Percentiles rank a stretch among this genome's conserved stretches.
These are phyloP conservation scores for Schizophyllum amplum DNA, from an alignment of 1,284 basidiomycete species.

Conservation along the genomic window DNA sequence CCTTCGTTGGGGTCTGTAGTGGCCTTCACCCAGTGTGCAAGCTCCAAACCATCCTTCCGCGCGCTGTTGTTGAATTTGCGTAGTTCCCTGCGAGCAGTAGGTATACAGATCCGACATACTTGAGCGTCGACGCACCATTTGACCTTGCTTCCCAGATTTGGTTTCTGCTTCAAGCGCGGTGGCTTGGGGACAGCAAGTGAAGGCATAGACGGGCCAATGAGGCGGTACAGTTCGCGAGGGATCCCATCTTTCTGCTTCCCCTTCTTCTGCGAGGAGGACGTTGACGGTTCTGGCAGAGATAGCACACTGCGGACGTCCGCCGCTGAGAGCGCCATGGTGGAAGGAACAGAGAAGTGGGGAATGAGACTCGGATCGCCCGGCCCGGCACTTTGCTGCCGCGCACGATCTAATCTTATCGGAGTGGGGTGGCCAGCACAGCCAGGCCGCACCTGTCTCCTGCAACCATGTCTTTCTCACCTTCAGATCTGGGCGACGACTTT, in stretches of 20 bases:
- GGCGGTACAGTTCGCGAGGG: constrained; percentile 85
- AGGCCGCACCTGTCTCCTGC: neutral
- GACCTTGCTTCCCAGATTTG: constrained; percentile 58
- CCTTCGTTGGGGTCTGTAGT: constrained; percentile 45
- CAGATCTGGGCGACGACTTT: constrained; percentile 34
- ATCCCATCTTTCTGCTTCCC: constrained; percentile 77
- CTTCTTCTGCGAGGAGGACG: constrained; percentile 33
- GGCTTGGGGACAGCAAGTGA: constrained; percentile 71
- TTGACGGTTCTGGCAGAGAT: constrained; percentile 43
- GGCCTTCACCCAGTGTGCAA: constrained; percentile 68
- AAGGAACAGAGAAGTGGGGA: neutral
- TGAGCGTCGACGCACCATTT: constrained; percentile 46
- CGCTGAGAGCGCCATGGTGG: constrained; percentile 54
- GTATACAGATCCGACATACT: neutral
- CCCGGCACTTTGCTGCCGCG: neutral
- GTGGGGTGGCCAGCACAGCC: neutral
- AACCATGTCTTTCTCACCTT: neutral
- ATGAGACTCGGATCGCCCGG: neutral
- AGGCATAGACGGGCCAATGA: constrained; percentile 90
- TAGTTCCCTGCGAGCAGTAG: constrained; percentile 56
- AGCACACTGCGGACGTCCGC: constrained; percentile 81
- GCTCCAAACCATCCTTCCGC: constrained; percentile 48
- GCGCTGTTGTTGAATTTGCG: constrained; percentile 61
- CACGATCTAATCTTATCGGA: neutral
- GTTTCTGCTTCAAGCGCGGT: constrained; percentile 83